Conservation (phyloP, 495 filamentous ascomycete genomes). For the Cercophora samala region DNA sequence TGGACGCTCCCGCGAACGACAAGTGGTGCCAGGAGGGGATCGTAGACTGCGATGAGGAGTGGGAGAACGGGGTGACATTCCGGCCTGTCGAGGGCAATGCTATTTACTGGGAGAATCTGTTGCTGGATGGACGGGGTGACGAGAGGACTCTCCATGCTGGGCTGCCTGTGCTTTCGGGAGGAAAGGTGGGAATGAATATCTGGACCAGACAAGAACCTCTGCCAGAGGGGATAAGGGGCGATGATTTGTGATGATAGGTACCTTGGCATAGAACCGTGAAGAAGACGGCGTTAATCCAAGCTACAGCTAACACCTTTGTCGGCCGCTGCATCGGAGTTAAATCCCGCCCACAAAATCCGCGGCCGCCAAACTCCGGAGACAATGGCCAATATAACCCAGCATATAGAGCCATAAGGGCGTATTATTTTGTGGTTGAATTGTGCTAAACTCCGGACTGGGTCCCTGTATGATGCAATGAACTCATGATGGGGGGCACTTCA, state of each 20-base stretch:
- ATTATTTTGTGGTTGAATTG: background rate
- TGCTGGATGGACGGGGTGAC: slow-evolving; percentile 55
- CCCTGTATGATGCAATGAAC: background rate
- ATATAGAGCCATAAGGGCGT: background rate
- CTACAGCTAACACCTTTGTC: background rate
- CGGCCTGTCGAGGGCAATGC: slow-evolving; percentile 66
- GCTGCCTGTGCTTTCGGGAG: slow-evolving; percentile 61
- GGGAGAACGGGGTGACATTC: slow-evolving; percentile 62
- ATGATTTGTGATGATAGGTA: slow-evolving; percentile 21
- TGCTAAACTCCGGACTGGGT: background rate
- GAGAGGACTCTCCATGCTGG: slow-evolving; percentile 67
- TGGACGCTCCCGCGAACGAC: slow-evolving; percentile 36
- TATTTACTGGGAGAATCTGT: slow-evolving; percentile 73
- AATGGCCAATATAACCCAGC: background rate
- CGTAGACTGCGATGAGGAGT: slow-evolving; percentile 55
- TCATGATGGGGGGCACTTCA: too few species aligned
- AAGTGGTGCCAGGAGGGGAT: slow-evolving; percentile 55
- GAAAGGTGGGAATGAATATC: slow-evolving; percentile 80
- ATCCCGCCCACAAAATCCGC: background rate
- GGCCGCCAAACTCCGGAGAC: background rate
- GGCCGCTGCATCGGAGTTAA: background rate
- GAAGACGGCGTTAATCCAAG: background rate
- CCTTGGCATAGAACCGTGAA: background rate
- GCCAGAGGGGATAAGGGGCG: slow-evolving; percentile 35
- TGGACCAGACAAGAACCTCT: slow-evolving; percentile 54